phyloP scores from a whole-genome alignment of 192 early-diverging fungal species.

The Coemansia sp. region DNA sequence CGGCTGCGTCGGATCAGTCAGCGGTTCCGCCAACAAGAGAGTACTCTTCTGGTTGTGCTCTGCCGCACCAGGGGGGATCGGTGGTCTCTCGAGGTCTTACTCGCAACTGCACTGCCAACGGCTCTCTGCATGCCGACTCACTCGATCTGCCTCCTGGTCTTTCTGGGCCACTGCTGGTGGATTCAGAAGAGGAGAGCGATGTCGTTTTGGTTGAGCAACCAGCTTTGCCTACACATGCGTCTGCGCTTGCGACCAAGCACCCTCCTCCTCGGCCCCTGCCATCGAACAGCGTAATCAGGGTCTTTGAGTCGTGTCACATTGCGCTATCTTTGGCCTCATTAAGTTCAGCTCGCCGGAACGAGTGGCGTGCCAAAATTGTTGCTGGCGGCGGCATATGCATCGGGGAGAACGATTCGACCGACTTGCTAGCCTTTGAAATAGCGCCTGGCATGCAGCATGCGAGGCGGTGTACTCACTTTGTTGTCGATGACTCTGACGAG shows the following conservation, averaged over 20 bases:
- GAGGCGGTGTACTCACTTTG: constrained; percentile 21
- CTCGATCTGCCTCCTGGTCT: constrained; percentile 1
- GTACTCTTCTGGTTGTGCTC: neutral
- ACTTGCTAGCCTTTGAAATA: too few relatives aligned
- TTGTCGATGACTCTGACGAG: constrained; percentile 21
- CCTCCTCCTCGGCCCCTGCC: neutral
- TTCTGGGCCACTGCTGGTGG: neutral
- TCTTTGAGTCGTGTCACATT: constrained; percentile 19
- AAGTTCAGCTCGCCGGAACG: constrained; percentile 7
- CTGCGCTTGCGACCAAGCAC: neutral
- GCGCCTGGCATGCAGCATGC: neutral
- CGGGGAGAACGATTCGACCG: too few relatives aligned
- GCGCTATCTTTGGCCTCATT: constrained; percentile 19
- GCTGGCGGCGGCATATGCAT: constrained; percentile 12
- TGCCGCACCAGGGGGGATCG: neutral
- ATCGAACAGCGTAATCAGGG: neutral
- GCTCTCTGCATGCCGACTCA: neutral
- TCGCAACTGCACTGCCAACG: neutral
- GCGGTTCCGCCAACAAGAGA: neutral
- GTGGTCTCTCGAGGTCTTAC: neutral
- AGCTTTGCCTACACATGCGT: too few relatives aligned
- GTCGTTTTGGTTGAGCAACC: neutral
- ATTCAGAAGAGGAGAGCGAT: constrained; percentile 1
- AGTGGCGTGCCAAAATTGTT: constrained; percentile 15
- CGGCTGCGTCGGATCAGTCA: neutral